Base-by-base conservation (phyloP, 2,329 filamentous ascomycete genomes). In the Hypoxylon rubiginosum region DNA sequence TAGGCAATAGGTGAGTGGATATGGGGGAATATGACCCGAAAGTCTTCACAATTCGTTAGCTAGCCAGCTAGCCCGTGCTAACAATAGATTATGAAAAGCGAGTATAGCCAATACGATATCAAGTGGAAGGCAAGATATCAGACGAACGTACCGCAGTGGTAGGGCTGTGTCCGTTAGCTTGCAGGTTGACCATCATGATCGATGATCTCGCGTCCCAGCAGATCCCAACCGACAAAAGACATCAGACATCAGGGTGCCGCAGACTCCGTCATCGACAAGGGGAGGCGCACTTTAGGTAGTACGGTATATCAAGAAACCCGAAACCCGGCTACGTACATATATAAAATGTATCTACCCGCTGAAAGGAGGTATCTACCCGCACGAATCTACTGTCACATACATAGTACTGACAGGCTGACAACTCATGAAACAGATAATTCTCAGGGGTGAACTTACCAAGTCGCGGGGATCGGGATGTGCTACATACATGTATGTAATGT, bases 141-240 rank as follows among this genome's bases (percentile, higher is more conserved):
- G 51, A 36, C 30, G 7, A 32, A 30, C 48, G 19, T 58, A 56
- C 45, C 55, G 45, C 46, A 56, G 46, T 62, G 41, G 19, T 45
- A 24, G 41, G 19, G 64, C 64, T 58, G 56, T 60, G 60, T 55
- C 34, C 24, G 32, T 4, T 46, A 54, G 57, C 55, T 58, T 68
- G 62, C 58, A 57, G 45, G 43, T 41, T 48, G 36, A 34, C 52
- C 56, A 60, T 55, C 9, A n/a, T n/a, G 43, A 68, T 68, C 66
- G 59, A 66, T 63, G 62, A 68, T 66, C 66, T 61, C 53, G 30
- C 50, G 55, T 64, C 59, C 55, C 61, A 64, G 61, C 57, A 55
- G 36, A 64, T 64, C 55, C 26, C 17, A 54, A 49, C 39, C 21
- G 30, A 26, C 10, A 28, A 46, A 58, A 68, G 51, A 45, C 32